A percentile compares a stretch with the other conserved stretches of the same genome.
These are phyloP conservation scores for Trametes elegans DNA, from an alignment of 768 basidiomycete species.

Conservation along the genomic window DNA sequence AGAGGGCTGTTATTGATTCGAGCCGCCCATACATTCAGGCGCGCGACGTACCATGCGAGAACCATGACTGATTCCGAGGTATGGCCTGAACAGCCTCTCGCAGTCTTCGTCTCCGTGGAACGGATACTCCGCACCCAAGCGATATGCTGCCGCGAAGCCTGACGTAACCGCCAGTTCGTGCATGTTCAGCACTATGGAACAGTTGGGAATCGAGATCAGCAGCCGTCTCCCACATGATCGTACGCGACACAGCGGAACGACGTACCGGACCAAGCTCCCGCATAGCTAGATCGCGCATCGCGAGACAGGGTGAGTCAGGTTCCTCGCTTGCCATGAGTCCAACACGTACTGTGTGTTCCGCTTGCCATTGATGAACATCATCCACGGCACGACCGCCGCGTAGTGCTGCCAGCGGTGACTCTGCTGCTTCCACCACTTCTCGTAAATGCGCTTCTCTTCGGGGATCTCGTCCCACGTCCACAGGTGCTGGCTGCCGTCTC, in stretches of 20 bases:
- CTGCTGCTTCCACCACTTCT: conserved; percentile 56
- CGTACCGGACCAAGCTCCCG: conserved; percentile 33
- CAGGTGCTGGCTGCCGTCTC: conserved; percentile 36
- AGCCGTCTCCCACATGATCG: background rate
- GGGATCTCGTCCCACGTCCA: conserved; percentile 45
- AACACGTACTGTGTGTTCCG: conserved; percentile 31
- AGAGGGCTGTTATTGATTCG: background rate
- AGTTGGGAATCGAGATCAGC: background rate
- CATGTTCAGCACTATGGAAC: conserved; percentile 31
- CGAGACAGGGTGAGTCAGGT: background rate
- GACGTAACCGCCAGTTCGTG: conserved; percentile 39
- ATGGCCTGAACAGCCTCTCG: conserved; percentile 30
- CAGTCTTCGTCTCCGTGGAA: conserved; percentile 32
- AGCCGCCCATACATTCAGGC: background rate
- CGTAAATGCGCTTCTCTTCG: conserved; percentile 36
- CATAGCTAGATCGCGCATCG: conserved; percentile 22
- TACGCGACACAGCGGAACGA: background rate
- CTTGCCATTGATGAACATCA: conserved; percentile 39
- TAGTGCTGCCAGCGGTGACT: conserved; percentile 51
- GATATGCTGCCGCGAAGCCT: conserved; percentile 42
- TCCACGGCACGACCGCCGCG: conserved; percentile 36
- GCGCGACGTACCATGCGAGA: conserved; percentile 24
- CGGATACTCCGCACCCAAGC: conserved; percentile 32
- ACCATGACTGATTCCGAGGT: conserved; percentile 30
- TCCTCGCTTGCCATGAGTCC: background rate